phyloP scores from a whole-genome alignment of 2,329 filamentous ascomycete species.

The Pyrenochaeta sp. region DNA sequence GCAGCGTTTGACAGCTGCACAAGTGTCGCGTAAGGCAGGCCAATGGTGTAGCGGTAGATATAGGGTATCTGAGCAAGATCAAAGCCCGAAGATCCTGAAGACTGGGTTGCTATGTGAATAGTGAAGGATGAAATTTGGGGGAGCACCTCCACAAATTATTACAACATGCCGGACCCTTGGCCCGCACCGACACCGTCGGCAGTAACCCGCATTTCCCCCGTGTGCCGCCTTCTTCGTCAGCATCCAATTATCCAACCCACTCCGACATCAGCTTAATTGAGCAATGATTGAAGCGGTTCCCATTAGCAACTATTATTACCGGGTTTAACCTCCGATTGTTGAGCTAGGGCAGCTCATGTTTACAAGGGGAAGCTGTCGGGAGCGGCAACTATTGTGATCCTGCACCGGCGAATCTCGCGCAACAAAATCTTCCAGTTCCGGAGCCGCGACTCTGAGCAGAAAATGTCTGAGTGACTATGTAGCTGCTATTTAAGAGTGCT shows the following conservation, averaged over 20 bases:
- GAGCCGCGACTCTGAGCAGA: not conserved
- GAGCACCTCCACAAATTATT: constrained; percentile 3
- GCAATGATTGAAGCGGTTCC: not conserved
- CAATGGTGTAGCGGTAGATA: constrained; percentile 12
- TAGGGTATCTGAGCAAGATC: not conserved
- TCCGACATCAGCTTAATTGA: not conserved
- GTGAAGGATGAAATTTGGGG: constrained; percentile 1
- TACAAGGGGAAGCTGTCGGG: not conserved
- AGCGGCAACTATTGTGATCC: not conserved
- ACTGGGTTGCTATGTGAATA: not conserved
- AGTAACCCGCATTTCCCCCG: not conserved
- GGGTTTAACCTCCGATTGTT: not conserved
- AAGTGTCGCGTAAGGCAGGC: constrained; percentile 4
- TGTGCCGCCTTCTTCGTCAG: not conserved
- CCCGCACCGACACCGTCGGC: not conserved
- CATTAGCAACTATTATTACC: not conserved
- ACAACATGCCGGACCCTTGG: not conserved
- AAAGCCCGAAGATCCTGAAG: not conserved
- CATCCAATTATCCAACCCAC: not conserved
- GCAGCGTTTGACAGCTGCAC: constrained; percentile 9
- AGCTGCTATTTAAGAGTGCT: not conserved
- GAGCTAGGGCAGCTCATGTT: not conserved
- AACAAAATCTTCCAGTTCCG: not conserved
- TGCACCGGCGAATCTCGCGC: not conserved
- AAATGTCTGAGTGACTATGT: not conserved